phyloP scores from a whole-genome alignment of 495 filamentous ascomycete genomes.

The Aspergillus coremiiformis region DNA sequence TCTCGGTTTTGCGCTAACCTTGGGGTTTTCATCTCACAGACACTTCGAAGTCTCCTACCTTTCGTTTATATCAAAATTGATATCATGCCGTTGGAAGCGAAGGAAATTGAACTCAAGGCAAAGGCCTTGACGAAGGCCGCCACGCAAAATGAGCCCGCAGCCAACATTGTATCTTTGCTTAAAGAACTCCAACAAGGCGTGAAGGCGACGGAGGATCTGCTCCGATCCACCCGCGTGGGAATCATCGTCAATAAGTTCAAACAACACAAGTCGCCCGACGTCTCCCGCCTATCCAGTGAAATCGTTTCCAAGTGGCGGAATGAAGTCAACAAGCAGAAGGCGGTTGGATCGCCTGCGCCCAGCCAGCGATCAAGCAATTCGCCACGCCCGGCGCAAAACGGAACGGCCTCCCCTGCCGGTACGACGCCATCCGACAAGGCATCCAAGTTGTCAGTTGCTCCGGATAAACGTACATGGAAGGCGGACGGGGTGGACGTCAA shows the following conservation, averaged over 20 bases:
- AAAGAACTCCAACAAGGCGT: conserved; percentile 70
- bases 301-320: conserved; percentile 85
- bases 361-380: conserved; percentile 36
- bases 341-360: conserved; percentile 42
- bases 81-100: conserved; percentile 60
- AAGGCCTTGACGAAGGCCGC: conserved; percentile 71
- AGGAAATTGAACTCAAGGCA: conserved; percentile 65
- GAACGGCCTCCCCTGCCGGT: conserved; percentile 30
- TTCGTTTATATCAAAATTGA: not conserved
- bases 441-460: conserved; percentile 61
- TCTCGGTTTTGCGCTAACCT: not conserved
- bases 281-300: conserved; percentile 64
- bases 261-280: conserved; percentile 63
- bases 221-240: conserved; percentile 80
- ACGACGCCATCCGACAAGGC: conserved; percentile 40
- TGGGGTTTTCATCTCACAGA: not conserved
- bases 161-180: conserved; percentile 59
- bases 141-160: conserved; percentile 55
- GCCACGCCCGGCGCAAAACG: conserved; percentile 35
- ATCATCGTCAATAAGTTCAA: conserved; percentile 81
- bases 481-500: conserved; percentile 69
- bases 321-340: conserved; percentile 66
- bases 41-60: not conserved
- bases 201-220: conserved; percentile 77
- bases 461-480: conserved; percentile 70